Conservation (phyloP, 2,329 filamentous ascomycete species). For the Alternaria arborescens region DNA sequence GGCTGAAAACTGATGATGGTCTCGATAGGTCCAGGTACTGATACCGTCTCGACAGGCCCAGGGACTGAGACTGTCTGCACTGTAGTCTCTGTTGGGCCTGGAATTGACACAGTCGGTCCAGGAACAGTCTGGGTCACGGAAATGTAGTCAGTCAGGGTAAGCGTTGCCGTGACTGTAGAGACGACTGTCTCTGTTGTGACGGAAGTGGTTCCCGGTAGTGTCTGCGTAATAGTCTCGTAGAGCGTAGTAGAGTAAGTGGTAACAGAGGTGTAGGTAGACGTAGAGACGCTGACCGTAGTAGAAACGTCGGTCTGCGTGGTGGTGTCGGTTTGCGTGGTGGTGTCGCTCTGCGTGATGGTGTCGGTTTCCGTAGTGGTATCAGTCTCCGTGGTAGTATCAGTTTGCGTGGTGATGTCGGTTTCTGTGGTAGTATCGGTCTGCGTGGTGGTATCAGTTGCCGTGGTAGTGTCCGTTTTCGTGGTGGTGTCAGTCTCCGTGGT, state of each 20-base stretch:
- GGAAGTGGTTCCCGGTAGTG: slow-evolving; percentile 18
- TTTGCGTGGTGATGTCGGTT: slow-evolving; percentile 19
- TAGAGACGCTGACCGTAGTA: slow-evolving; percentile 28
- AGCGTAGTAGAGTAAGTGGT: slow-evolving; percentile 14
- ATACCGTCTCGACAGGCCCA: slow-evolving; percentile 3
- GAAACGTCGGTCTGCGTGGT: slow-evolving; percentile 19
- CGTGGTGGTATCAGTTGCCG: too few species aligned
- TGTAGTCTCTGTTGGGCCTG: slow-evolving; percentile 25
- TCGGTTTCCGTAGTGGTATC: slow-evolving; percentile 16
- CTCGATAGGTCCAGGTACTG: background rate
- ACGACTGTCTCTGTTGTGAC: slow-evolving; percentile 23
- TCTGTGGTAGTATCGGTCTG: background rate
- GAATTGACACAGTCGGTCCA: slow-evolving; percentile 16
- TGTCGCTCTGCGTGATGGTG: too few species aligned
- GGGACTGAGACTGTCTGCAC: background rate
- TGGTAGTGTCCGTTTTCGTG: background rate
- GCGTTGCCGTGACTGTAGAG: slow-evolving; percentile 16
- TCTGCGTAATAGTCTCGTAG: slow-evolving; percentile 8
- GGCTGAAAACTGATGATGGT: slow-evolving; percentile 11
- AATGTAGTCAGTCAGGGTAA: slow-evolving; percentile 15
- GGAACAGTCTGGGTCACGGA: slow-evolving; percentile 13
- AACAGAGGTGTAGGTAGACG: slow-evolving; percentile 26
- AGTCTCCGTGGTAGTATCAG: background rate
- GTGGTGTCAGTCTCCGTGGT: background rate
- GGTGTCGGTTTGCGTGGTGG: background rate